Percentiles rank a stretch among this genome's conserved stretches.
These are phyloP conservation scores for Dendrobium officinale DNA, from an alignment of 106 monocot genomes.

Conservation along the genomic window DNA sequence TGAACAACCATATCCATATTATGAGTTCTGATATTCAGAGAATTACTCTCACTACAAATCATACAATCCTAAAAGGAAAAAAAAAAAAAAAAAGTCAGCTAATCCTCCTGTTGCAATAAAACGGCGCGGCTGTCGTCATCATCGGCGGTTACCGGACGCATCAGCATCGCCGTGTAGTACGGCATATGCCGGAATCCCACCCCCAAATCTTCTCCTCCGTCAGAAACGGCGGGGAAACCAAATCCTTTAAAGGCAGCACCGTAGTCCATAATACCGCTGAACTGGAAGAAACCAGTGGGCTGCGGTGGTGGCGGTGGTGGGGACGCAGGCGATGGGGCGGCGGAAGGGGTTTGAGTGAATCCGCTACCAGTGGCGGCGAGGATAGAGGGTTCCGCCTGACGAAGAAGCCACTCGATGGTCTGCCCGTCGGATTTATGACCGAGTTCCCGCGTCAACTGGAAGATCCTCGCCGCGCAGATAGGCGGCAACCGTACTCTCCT, in stretches of 20 bases:
- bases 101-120: not conserved
- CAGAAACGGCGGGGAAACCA: not conserved
- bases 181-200: constrained; percentile 11
- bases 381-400: constrained; percentile 44
- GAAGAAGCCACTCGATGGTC: constrained; percentile 50
- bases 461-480: constrained; percentile 32
- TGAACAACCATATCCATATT: no score
- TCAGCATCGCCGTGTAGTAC: constrained; percentile 36
- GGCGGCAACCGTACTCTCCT: constrained; percentile 34
- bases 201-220: not conserved
- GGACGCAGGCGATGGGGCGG: not conserved
- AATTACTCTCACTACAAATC: no score
- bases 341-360: constrained; percentile 1
- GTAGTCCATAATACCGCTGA: not conserved
- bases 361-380: constrained; percentile 26
- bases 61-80: not conserved
- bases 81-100: not conserved
- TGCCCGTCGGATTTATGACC: constrained; percentile 37
- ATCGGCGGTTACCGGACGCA: constrained; percentile 13
- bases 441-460: constrained; percentile 42
- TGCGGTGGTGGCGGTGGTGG: not conserved
- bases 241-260: not conserved
- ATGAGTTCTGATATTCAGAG: no score
- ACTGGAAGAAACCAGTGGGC: not conserved
- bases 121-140: constrained; percentile 4